Conservation (phyloP, 2,329 filamentous ascomycete species). For the Keithomyces neogunnii region DNA sequence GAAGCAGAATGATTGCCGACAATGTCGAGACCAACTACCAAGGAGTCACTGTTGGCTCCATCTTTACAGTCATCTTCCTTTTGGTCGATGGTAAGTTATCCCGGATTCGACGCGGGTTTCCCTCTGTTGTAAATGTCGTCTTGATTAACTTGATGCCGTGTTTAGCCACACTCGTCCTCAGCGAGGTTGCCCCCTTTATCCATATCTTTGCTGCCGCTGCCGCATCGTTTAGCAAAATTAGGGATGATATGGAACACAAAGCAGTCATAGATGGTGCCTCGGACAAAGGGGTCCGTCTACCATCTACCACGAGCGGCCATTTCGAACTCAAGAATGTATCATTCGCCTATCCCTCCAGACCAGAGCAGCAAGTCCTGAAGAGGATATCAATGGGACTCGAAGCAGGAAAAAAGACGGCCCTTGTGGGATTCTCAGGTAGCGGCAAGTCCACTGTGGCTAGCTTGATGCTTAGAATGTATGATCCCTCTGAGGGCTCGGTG, state of each 20-base stretch:
- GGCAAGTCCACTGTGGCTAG: constrained; percentile 63
- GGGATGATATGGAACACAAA: constrained; percentile 46
- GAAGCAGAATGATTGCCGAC: neutral
- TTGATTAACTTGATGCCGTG: neutral
- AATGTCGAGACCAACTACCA: constrained; percentile 22
- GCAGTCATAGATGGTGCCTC: constrained; percentile 35
- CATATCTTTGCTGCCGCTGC: constrained; percentile 52
- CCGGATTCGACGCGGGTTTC: too few species aligned
- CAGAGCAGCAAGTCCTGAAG: constrained; percentile 49
- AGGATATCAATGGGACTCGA: constrained; percentile 43
- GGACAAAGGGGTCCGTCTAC: constrained; percentile 31
- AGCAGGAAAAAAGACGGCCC: constrained; percentile 54
- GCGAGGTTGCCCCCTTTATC: constrained; percentile 53
- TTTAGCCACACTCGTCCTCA: constrained; percentile 50
- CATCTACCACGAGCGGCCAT: constrained; percentile 20
- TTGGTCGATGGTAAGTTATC: constrained; percentile 45
- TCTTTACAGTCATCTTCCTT: constrained; percentile 49
- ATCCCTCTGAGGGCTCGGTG: constrained; percentile 31
- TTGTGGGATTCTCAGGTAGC: constrained; percentile 60
- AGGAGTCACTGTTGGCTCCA: too few species aligned
- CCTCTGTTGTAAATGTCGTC: neutral
- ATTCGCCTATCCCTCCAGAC: constrained; percentile 30
- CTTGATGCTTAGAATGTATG: constrained; percentile 59
- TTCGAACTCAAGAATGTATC: constrained; percentile 9
- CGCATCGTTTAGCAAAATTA: constrained; percentile 49